Base-by-base conservation (phyloP, 2,329 filamentous ascomycete genomes). In the Cladosporium sp. region DNA sequence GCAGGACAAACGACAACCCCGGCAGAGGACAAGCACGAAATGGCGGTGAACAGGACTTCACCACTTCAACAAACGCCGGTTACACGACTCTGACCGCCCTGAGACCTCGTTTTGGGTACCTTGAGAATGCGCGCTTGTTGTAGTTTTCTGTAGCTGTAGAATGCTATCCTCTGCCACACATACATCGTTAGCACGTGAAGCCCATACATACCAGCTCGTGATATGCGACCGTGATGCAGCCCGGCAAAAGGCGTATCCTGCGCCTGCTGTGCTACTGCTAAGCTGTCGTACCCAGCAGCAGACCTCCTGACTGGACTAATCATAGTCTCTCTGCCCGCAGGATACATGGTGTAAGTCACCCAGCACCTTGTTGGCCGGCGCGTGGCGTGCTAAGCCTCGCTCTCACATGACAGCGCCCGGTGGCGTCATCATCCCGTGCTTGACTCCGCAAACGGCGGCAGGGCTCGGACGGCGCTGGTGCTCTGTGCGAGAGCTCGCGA, bases 31-130 rank as follows among this genome's bases (percentile, higher is more conserved):
- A n/a, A 38, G 54, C 54, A 49, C 34, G 54, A 56, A 56, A 56
- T 49, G 54, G 54, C 54, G 54, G 54, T 56, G 54, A 56, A 37
- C 30, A 39, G 51, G 51, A 37, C 34, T 43, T 28, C 36, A 15
- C 37, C 49, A 39, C 30, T 20, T 17, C 17, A 25, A 28, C 19
- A 22, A 20, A 51, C 20, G 37, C 49, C 49, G 20, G 37, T 34
- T 34, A 34, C 37, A 22, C 30, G 17, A 14, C 19, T 51, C 20
- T 20, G 40, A 25, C 25, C 19, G 14, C 25, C 51, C 19, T 45
- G 39, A 55, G 51, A 55, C 12, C n/a, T 20, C 19, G 28, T 25
- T 45, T 42, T 15, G 38, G 38, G 12, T 15, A 19, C 22, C 30
- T 34, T 38, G 19, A 14, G n/a, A 39, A 15, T 22, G 36, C 14